A percentile compares a stretch with the other conserved stretches of the same genome.
Conservation (phyloP, 345 rosid species). For the Camelina neglecta region DNA sequence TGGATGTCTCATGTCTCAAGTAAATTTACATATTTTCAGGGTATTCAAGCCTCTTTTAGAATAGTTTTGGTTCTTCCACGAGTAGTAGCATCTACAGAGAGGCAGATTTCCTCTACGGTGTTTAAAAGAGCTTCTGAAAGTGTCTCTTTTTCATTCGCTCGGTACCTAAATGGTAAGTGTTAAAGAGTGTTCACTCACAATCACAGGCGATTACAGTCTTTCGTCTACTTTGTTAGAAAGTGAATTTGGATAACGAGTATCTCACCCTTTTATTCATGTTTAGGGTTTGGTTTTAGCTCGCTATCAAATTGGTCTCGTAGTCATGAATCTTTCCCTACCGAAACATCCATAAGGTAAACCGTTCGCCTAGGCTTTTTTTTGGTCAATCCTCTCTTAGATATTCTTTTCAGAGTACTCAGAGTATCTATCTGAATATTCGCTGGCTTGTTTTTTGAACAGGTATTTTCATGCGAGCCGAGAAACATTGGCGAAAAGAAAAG, state of each 20-base stretch:
- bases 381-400: background rate
- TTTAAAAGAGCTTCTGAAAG: conserved; percentile 35
- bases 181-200: background rate
- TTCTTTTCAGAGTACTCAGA: background rate
- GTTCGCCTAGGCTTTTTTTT: background rate
- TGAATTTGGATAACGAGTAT: background rate
- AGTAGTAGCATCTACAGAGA: conserved; percentile 36
- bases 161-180: conserved; percentile 48
- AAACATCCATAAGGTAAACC: conserved; percentile 40
- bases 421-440: background rate
- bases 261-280: background rate
- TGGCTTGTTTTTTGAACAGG: conserved; percentile 47
- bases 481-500: conserved; percentile 53
- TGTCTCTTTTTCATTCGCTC: conserved; percentile 38
- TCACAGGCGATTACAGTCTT: conserved; percentile 7
- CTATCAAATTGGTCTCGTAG: conserved; percentile 23
- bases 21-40: conserved; percentile 43
- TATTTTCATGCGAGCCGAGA: conserved; percentile 64
- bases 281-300: conserved; percentile 36
- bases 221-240: background rate
- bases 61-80: conserved; percentile 49
- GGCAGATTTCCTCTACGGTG: conserved; percentile 37
- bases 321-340: conserved; percentile 20
- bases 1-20: conserved; percentile 18
- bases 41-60: conserved; percentile 48